Conservation (phyloP, 176 grass and related monocot genomes). For the Cymbopogon citratus region DNA sequence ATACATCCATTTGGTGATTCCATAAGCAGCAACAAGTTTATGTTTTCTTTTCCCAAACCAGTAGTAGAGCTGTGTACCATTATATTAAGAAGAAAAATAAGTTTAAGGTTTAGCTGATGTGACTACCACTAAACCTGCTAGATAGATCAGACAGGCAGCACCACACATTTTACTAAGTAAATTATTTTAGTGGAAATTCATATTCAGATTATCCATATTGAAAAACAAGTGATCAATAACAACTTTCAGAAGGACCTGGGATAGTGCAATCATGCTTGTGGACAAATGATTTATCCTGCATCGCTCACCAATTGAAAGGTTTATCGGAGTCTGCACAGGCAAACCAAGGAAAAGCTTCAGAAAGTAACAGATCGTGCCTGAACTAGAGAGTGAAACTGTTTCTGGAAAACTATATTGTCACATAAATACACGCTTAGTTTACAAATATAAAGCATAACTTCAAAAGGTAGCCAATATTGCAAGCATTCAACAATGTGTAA, state of each 20-base stretch:
- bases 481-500: not conserved
- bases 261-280: slow-evolving; percentile 66
- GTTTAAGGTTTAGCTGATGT: not conserved
- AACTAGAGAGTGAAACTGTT: not conserved
- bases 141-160: slow-evolving; percentile 2
- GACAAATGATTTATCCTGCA: slow-evolving; percentile 80
- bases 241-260: slow-evolving; percentile 38
- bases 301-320: slow-evolving; percentile 63
- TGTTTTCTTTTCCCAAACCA: not conserved
- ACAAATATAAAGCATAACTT: not conserved
- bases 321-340: slow-evolving; percentile 55
- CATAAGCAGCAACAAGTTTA: not conserved
- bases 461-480: not conserved
- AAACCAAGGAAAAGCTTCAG: slow-evolving; percentile 18
- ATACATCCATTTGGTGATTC: not conserved
- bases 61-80: not conserved
- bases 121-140: not conserved
- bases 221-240: not conserved
- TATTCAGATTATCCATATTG: not conserved
- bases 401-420: not conserved
- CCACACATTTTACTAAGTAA: not conserved
- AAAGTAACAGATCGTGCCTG: not conserved
- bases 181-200: not conserved
- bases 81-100: not conserved
- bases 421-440: slow-evolving; percentile 4